phyloP scores from a whole-genome alignment of 2,329 filamentous ascomycete species.

The Botrytis hyacinthi region DNA sequence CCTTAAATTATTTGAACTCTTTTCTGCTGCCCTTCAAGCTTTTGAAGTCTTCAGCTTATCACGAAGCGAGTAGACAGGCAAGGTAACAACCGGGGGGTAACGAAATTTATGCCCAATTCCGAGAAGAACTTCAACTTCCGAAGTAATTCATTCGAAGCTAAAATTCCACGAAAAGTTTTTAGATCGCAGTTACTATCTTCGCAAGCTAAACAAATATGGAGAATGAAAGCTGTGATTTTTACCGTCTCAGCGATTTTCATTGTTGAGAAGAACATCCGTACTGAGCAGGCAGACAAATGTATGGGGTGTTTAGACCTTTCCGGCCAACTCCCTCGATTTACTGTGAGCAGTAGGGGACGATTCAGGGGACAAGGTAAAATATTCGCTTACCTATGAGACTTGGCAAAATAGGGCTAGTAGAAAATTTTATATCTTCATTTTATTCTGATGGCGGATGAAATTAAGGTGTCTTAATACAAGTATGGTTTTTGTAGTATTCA shows the following conservation, averaged over 20 bases:
- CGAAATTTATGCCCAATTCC: neutral
- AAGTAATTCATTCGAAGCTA: neutral
- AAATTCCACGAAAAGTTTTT: neutral
- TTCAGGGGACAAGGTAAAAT: too few species aligned
- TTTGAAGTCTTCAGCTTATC: neutral
- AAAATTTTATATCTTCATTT: too few species aligned
- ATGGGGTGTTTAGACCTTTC: too few species aligned
- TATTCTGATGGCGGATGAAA: too few species aligned
- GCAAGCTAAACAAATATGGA: neutral
- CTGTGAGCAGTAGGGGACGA: too few species aligned
- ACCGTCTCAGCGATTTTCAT: neutral
- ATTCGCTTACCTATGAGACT: too few species aligned
- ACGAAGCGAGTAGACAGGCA: neutral
- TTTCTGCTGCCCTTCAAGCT: neutral
- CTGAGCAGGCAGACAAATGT: too few species aligned
- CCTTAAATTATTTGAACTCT: neutral
- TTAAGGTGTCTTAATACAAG: neutral
- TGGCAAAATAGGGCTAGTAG: too few species aligned
- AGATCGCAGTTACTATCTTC: neutral
- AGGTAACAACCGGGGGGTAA: neutral
- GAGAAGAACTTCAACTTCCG: neutral
- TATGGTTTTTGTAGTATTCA: neutral
- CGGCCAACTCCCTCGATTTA: too few species aligned
- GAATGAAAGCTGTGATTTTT: neutral
- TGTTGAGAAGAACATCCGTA: neutral